These are phyloP conservation scores for Saxophila tyrrhenica DNA, from an alignment of 495 filamentous ascomycete genomes.

Conservation along the genomic window DNA sequence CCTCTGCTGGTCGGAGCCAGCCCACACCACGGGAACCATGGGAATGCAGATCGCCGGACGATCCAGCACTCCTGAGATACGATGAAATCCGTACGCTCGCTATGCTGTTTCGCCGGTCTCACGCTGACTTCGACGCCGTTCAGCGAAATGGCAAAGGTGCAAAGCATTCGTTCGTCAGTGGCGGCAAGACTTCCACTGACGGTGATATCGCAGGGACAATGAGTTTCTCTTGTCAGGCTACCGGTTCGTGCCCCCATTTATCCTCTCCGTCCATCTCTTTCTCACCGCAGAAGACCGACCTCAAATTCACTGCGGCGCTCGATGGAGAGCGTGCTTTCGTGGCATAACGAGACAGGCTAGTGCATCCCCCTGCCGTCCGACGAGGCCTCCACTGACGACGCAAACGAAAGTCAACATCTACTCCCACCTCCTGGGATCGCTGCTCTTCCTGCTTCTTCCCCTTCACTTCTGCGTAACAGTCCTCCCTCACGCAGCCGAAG, in stretches of 20 bases:
- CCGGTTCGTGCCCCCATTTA: conserved; percentile 1
- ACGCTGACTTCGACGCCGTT: too few relatives aligned
- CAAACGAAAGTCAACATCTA: conserved; percentile 40
- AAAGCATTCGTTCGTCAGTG: background rate
- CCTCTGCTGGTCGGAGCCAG: too few relatives aligned
- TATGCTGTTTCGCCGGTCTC: background rate
- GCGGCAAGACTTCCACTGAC: background rate
- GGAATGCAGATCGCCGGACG: too few relatives aligned
- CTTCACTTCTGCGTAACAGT: conserved; percentile 29
- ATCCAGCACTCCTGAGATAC: background rate
- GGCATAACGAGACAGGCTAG: conserved; percentile 38
- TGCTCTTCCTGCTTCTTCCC: conserved; percentile 35
- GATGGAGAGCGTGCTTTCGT: conserved; percentile 8
- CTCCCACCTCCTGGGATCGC: conserved; percentile 38
- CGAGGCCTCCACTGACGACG: background rate
- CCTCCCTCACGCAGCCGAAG: conserved; percentile 25
- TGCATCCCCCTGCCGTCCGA: background rate
- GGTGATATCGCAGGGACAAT: conserved; percentile 8
- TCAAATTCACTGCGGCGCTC: conserved; percentile 5
- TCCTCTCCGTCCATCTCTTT: background rate
- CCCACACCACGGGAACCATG: too few relatives aligned
- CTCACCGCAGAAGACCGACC: background rate
- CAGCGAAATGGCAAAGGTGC: too few relatives aligned
- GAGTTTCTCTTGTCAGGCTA: conserved; percentile 15
- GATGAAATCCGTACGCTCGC: background rate